These are phyloP conservation scores for Hemerocallis citrina DNA, from an alignment of 106 monocot species.

Conservation along the genomic window DNA sequence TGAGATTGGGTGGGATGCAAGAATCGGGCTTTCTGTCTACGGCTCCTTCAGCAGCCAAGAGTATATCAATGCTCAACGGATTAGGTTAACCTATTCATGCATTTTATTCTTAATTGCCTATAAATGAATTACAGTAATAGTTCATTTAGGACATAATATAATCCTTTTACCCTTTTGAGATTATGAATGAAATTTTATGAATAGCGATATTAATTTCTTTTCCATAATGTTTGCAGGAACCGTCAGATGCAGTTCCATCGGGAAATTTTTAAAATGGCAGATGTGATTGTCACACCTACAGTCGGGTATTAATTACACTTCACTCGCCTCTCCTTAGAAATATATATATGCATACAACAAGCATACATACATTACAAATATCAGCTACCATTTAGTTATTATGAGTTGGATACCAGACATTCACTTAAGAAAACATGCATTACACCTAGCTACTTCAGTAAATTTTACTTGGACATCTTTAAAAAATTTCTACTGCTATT, in stretches of 20 bases:
- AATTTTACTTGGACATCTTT: too few relatives aligned
- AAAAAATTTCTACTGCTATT: too few relatives aligned
- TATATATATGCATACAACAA: too few relatives aligned
- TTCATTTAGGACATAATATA: too few relatives aligned
- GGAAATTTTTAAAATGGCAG: constrained; percentile 60
- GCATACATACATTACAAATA: too few relatives aligned
- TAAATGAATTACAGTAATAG: too few relatives aligned
- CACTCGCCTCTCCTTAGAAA: background rate
- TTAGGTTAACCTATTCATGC: constrained; percentile 44
- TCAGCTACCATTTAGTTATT: too few relatives aligned
- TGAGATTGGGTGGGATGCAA: constrained; percentile 72
- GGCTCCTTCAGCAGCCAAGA: constrained; percentile 65
- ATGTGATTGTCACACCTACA: constrained; percentile 91
- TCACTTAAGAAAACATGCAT: too few relatives aligned
- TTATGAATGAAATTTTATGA: too few relatives aligned
- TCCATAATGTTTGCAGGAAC: constrained; percentile 37
- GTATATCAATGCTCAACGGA: constrained; percentile 80
- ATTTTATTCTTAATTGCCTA: background rate
- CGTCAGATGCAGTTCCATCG: constrained; percentile 84
- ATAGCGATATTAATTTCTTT: background rate
- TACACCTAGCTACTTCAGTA: too few relatives aligned
- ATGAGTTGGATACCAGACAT: too few relatives aligned
- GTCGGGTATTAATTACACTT: constrained; percentile 61
- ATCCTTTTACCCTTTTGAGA: too few relatives aligned
- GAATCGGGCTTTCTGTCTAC: constrained; percentile 61